These are phyloP conservation scores for Podaxis mareebaensis DNA, from an alignment of 768 basidiomycete genomes.

Conservation along the genomic window DNA sequence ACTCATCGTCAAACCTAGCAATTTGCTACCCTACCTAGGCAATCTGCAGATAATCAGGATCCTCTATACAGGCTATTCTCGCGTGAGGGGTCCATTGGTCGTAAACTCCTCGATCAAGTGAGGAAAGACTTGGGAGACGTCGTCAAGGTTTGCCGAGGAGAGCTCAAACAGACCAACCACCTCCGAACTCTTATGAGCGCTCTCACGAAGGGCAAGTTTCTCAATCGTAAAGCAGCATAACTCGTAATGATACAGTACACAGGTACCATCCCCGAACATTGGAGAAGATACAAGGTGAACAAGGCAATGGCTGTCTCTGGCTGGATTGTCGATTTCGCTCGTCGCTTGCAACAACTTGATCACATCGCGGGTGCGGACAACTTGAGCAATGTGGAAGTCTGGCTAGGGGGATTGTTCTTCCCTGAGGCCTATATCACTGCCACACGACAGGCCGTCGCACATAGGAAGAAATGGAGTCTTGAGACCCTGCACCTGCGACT, in stretches of 20 bases:
- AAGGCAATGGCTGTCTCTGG: conserved; percentile 79
- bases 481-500: conserved; percentile 83
- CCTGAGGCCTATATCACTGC: conserved; percentile 97
- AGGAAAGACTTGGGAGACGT: conserved; percentile 81
- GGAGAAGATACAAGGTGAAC: conserved; percentile 87
- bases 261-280: conserved; percentile 89
- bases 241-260: conserved; percentile 9
- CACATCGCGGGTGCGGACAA: conserved; percentile 64
- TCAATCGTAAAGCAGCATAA: neutral
- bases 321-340: conserved; percentile 83
- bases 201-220: conserved; percentile 75
- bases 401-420: conserved; percentile 95
- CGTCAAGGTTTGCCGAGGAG: conserved; percentile 81
- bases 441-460: conserved; percentile 93
- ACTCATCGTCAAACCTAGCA: conserved; percentile 39
- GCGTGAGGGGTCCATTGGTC: conserved; percentile 82
- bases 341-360: conserved; percentile 83
- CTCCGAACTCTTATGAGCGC: conserved; percentile 88
- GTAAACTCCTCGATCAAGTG: conserved; percentile 76
- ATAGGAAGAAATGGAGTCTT: conserved; percentile 88
- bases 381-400: conserved; percentile 73
- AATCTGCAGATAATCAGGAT: conserved; percentile 70
- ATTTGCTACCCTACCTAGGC: conserved; percentile 65
- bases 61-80: conserved; percentile 88
- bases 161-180: conserved; percentile 94